Percentiles rank a stretch among this genome's conserved stretches.
phyloP scores from a whole-genome alignment of 495 filamentous ascomycete genomes.

The Haplographium delicatum region DNA sequence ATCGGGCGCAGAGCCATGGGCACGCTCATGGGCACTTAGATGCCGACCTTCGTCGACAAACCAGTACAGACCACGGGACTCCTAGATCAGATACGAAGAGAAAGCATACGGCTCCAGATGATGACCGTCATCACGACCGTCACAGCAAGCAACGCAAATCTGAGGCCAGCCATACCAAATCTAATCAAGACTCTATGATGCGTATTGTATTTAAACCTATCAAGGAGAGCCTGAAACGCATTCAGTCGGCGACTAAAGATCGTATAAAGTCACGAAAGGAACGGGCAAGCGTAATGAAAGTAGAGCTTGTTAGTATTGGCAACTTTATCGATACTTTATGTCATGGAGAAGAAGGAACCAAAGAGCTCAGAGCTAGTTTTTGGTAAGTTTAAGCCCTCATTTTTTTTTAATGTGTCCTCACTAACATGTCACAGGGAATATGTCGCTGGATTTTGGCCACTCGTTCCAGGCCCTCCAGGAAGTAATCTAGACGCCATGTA shows the following conservation, averaged over 20 bases:
- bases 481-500: slow-evolving; percentile 42
- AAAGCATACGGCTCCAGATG: slow-evolving; percentile 27
- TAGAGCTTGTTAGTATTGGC: slow-evolving; percentile 43
- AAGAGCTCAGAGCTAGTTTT: slow-evolving; percentile 19
- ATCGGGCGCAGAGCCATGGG: slow-evolving; percentile 21
- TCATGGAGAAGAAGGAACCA: slow-evolving; percentile 23
- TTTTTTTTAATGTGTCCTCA: no score
- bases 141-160: slow-evolving; percentile 29
- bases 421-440: slow-evolving; percentile 28
- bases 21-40: background rate
- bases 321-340: slow-evolving; percentile 40
- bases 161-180: slow-evolving; percentile 23
- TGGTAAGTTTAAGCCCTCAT: slow-evolving; percentile 30
- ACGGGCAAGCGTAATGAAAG: slow-evolving; percentile 49
- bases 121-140: slow-evolving; percentile 23
- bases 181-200: slow-evolving; percentile 43
- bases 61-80: slow-evolving; percentile 5
- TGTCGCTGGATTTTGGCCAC: slow-evolving; percentile 35
- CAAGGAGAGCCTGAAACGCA: slow-evolving; percentile 49
- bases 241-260: slow-evolving; percentile 58
- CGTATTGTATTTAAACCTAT: slow-evolving; percentile 55
- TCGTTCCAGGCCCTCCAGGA: slow-evolving; percentile 28
- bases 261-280: slow-evolving; percentile 54
- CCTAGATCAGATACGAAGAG: slow-evolving; percentile 30
- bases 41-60: slow-evolving; percentile 7